Conservation (phyloP, 1,284 basidiomycete species). For the Trametes pubescens region DNA sequence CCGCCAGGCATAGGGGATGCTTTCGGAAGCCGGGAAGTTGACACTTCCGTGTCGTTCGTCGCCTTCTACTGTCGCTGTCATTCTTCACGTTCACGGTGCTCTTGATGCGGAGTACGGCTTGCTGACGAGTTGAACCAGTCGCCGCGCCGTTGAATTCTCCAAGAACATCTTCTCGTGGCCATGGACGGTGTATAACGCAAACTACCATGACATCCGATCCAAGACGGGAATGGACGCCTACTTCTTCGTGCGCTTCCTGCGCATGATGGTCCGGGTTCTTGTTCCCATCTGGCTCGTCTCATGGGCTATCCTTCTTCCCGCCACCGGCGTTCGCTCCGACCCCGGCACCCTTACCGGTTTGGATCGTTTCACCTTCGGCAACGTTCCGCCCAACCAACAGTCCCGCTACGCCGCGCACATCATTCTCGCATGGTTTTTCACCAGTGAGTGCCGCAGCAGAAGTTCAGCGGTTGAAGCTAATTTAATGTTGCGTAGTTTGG, state of each 20-base stretch:
- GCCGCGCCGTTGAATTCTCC: slow-evolving; percentile 60
- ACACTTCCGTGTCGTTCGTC: neutral
- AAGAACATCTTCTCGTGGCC: slow-evolving; percentile 65
- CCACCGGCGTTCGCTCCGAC: slow-evolving; percentile 65
- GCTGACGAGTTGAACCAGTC: slow-evolving; percentile 46
- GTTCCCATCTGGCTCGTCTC: slow-evolving; percentile 84
- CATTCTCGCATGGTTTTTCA: slow-evolving; percentile 77
- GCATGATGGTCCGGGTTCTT: slow-evolving; percentile 83
- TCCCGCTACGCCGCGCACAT: slow-evolving; percentile 80
- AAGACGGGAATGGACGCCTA: slow-evolving; percentile 94
- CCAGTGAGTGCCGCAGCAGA: slow-evolving; percentile 58
- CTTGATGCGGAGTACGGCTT: neutral
- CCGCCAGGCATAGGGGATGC: no score
- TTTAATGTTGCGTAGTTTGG: slow-evolving; percentile 63
- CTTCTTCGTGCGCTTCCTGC: slow-evolving; percentile 90
- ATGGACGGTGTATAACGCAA: slow-evolving; percentile 59
- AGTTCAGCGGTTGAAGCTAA: neutral
- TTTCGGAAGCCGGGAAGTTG: no score
- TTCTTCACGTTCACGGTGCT: neutral
- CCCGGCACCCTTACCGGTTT: slow-evolving; percentile 65
- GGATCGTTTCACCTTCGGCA: slow-evolving; percentile 84
- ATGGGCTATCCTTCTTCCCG: slow-evolving; percentile 76
- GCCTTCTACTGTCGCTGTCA: neutral
- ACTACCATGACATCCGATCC: slow-evolving; percentile 67
- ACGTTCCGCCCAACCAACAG: slow-evolving; percentile 62